Percentiles rank a stretch among this genome's conserved stretches.
These are phyloP conservation scores for Durotheca rogersii DNA, from an alignment of 495 filamentous ascomycete genomes.

Conservation along the genomic window DNA sequence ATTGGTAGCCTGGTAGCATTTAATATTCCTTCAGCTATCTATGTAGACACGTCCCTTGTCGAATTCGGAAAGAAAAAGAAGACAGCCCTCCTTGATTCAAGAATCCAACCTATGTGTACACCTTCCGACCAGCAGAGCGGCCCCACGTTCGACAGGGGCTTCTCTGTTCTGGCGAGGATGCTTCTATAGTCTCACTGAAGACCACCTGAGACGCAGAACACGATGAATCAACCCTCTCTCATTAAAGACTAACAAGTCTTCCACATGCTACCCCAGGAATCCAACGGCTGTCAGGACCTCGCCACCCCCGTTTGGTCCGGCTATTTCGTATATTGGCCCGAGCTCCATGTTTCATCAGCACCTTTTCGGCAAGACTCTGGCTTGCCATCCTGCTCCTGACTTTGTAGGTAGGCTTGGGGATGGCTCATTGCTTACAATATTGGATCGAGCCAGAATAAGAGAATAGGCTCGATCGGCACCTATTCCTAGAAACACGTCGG, in stretches of 20 bases:
- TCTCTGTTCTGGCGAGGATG: too few species aligned
- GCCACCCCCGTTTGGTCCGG: conserved; percentile 4
- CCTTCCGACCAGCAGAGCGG: conserved; percentile 10
- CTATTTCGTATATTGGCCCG: background rate
- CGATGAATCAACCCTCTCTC: too few species aligned
- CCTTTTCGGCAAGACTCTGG: conserved; percentile 14
- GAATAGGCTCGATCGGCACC: background rate
- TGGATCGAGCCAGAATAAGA: conserved; percentile 3
- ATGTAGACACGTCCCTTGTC: conserved; percentile 15
- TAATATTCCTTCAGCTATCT: conserved; percentile 29
- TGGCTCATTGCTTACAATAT: background rate
- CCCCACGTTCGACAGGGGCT: conserved; percentile 18
- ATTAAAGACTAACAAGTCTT: too few species aligned
- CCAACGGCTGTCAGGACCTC: background rate
- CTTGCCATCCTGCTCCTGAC: conserved; percentile 8
- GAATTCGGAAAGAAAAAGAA: conserved; percentile 11
- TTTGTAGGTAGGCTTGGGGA: conserved; percentile 5
- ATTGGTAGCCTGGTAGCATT: conserved; percentile 18
- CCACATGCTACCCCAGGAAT: background rate
- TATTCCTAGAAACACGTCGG: conserved; percentile 12
- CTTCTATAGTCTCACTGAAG: conserved; percentile 3
- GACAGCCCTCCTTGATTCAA: too few species aligned
- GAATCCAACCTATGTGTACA: too few species aligned
- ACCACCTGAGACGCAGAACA: conserved; percentile 7
- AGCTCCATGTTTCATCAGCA: conserved; percentile 28